Conservation (phyloP, 352 stramenopile species). For the Phytophthora rubi region DNA sequence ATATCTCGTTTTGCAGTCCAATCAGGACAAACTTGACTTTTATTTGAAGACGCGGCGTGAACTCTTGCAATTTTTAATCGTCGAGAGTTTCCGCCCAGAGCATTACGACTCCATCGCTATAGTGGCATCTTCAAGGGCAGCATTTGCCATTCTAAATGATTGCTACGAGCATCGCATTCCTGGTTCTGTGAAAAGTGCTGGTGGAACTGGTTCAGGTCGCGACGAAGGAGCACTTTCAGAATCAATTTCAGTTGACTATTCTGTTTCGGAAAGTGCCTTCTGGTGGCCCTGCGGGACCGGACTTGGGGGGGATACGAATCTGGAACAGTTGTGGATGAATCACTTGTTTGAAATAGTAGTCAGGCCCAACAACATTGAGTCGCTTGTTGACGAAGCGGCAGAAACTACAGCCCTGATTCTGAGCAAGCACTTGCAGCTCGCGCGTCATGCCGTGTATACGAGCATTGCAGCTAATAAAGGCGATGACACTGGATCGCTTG, state of each 20-base stretch:
- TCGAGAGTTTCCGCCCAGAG: conserved; percentile 44
- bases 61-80: conserved; percentile 68
- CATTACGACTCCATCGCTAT: conserved; percentile 63
- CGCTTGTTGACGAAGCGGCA: conserved; percentile 79
- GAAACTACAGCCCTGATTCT: conserved; percentile 77
- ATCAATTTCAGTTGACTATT: conserved; percentile 74
- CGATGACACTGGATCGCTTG: conserved; percentile 28
- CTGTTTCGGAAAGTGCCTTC: conserved; percentile 75
- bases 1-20: conserved; percentile 34
- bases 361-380: conserved; percentile 63
- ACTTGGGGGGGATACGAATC: conserved; percentile 11
- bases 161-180: conserved; percentile 72
- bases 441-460: conserved; percentile 69
- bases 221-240: conserved; percentile 82
- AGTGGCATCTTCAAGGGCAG: conserved; percentile 56
- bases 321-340: conserved; percentile 73
- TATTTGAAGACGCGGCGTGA: conserved; percentile 69
- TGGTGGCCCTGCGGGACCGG: conserved; percentile 76
- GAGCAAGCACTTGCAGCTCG: conserved; percentile 82
- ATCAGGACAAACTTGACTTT: conserved; percentile 52
- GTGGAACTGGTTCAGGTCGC: conserved; percentile 22
- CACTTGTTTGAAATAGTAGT: conserved; percentile 74
- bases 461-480: conserved; percentile 35
- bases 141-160: conserved; percentile 78
- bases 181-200: conserved; percentile 19